Evolutionary conservation across 805 yeast species (phyloP), one percentile per base, ranked within the genome.

Genomic region (Yarrowia keelungensis): DNA sequence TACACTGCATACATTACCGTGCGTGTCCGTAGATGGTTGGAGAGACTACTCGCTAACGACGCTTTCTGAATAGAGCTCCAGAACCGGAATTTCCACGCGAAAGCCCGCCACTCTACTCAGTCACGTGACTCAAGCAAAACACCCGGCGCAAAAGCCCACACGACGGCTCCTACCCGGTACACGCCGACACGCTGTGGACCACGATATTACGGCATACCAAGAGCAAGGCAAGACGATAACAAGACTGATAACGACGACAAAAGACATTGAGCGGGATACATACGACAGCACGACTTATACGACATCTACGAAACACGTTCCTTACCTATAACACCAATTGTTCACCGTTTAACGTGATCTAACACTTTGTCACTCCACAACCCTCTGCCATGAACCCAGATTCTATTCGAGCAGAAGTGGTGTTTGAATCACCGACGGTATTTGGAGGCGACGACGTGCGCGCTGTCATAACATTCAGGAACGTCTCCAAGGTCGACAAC

Each of bases 401-500:
- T 38, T 35, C 61, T n/a, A 51, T 65, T 42, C 4, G 76, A 61
- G 80, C 80, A 39, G 81, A 78, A 56, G 81, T 79, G 8, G 72
- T 74, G 41, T 76, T 80, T 66, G 80, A 79, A 56, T 73, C 74
- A 43, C 77, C 79, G 14, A 75, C 77, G 45, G 77, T 78, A 12
- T 80, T 79, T 71, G 81, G 81, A 1, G 83, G 83, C 35, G 81
- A 79, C 49, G 70, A 70, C n/a, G 71, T 80, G 49, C 50, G 70
- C n/a, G 75, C 78, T 39, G 71, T 72, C 32, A 74, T 80, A 45
- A 76, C 76, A 15, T 79, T 80, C 69, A 68, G 73, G 26, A 77
- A 78, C 69, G 67, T 71, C n/a, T 69, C 71, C 39, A 58, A 69
- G 26, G 32, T 32, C 16, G 19, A 2, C 38, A 38, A 49, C 7